phyloP scores from a whole-genome alignment of 1,284 basidiomycete species.

The Anthracocystis panici-leucophaei region DNA sequence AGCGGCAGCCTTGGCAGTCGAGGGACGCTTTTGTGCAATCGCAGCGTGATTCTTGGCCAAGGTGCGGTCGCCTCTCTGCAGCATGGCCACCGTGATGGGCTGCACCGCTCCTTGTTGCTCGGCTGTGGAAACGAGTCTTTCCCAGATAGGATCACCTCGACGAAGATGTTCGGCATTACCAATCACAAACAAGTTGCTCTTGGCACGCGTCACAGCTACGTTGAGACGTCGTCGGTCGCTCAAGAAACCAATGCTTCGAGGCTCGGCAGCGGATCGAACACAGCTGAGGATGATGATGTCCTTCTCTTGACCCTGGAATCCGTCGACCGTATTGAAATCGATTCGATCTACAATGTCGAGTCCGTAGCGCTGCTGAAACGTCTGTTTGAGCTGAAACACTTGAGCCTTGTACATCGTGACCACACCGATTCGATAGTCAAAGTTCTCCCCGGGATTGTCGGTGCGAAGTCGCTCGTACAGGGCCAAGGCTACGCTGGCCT shows the following conservation, averaged over 20 bases:
- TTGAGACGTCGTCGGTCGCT: conserved; percentile 73
- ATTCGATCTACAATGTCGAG: conserved; percentile 77
- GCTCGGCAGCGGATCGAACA: conserved; percentile 79
- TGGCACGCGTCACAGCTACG: conserved; percentile 94
- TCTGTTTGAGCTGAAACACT: conserved; percentile 79
- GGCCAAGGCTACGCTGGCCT: conserved; percentile 82
- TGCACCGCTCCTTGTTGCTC: conserved; percentile 43
- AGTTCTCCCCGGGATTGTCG: conserved; percentile 74
- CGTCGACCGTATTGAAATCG: conserved; percentile 98
- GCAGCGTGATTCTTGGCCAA: conserved; percentile 29
- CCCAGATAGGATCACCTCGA: conserved; percentile 76
- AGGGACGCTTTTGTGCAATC: conserved; percentile 18
- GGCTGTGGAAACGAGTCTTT: conserved; percentile 50
- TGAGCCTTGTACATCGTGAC: conserved; percentile 97
- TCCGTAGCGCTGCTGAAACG: conserved; percentile 82
- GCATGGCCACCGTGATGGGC: conserved; percentile 35
- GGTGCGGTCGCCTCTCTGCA: conserved; percentile 42
- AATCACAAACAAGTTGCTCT: conserved; percentile 91
- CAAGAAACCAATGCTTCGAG: conserved; percentile 79
- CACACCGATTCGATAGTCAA: conserved; percentile 85
- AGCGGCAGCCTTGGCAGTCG: background rate
- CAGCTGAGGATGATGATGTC: conserved; percentile 99
- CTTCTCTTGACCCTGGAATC: conserved; percentile 99
- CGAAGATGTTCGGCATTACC: conserved; percentile 85
- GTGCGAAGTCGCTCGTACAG: conserved; percentile 81